Conservation (phyloP, 352 stramenopile species). For the Plasmopara viticola region DNA sequence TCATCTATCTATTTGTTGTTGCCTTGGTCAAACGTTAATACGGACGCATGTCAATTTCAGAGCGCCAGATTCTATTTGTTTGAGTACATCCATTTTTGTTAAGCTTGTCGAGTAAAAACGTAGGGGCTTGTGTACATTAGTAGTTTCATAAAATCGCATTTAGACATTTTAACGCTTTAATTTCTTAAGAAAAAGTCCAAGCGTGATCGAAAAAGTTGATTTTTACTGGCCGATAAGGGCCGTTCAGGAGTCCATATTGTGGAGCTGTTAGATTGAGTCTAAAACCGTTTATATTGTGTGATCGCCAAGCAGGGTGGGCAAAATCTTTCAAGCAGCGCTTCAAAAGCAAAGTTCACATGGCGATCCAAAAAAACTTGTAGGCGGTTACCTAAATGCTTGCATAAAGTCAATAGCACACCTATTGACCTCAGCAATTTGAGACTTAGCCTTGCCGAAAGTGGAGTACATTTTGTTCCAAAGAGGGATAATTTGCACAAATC, state of each 20-base stretch:
- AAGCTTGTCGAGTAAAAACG: not conserved
- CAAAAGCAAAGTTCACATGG: no score
- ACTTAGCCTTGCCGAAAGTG: conserved; percentile 3
- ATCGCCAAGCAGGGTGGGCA: not conserved
- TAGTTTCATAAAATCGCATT: conserved; percentile 3
- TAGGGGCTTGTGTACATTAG: not conserved
- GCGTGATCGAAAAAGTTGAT: not conserved
- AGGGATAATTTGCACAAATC: no score
- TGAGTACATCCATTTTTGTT: not conserved
- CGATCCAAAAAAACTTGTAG: conserved; percentile 8
- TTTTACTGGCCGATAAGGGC: not conserved
- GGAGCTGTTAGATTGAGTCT: not conserved
- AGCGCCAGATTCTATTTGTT: not conserved
- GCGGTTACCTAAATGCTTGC: not conserved
- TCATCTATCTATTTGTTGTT: not conserved
- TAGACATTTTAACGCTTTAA: conserved; percentile 3
- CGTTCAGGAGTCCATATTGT: not conserved
- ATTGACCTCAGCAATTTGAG: not conserved
- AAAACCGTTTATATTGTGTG: not conserved
- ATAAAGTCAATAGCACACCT: not conserved
- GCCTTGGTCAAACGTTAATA: not conserved
- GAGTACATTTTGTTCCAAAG: no score
- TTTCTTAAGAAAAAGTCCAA: not conserved
- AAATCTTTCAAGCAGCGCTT: no score
- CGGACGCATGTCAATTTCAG: not conserved